A percentile compares a stretch with the other conserved stretches of the same genome.
Evolutionary conservation across 2,329 filamentous ascomycete species (phyloP).

Genomic region (Dryadomyces quercivorus): DNA sequence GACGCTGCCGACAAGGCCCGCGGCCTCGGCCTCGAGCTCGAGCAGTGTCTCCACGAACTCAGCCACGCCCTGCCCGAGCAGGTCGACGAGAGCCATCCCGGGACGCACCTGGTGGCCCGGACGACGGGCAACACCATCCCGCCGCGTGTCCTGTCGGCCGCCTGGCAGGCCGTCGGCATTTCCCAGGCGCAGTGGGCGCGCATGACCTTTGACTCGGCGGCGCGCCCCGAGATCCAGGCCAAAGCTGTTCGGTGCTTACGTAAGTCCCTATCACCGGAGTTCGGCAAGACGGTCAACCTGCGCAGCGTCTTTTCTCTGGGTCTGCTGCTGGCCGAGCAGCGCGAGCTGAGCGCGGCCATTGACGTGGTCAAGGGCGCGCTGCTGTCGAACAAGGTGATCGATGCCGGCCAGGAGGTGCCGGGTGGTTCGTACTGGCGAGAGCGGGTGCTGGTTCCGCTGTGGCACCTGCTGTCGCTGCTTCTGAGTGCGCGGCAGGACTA

Average conservation of each 20-base stretch:
- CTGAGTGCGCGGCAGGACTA: constrained; percentile 82
- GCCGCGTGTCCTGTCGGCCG: constrained; percentile 49
- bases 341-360: constrained; percentile 69
- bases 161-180: constrained; percentile 77
- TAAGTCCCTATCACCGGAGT: constrained; percentile 56
- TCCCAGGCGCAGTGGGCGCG: constrained; percentile 81
- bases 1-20: constrained; percentile 69
- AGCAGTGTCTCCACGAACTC: constrained; percentile 60
- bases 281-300: constrained; percentile 54
- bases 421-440: constrained; percentile 48
- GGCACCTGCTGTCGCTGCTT: constrained; percentile 82
- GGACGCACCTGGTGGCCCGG: constrained; percentile 11
- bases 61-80: constrained; percentile 18
- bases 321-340: constrained; percentile 75
- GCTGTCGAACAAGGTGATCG: constrained; percentile 40
- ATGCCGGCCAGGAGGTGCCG: constrained; percentile 29
- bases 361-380: constrained; percentile 70
- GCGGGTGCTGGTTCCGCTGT: constrained; percentile 60
- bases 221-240: constrained; percentile 59
- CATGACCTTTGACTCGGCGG: constrained; percentile 62
- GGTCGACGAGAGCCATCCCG: constrained; percentile 9
- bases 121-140: constrained; percentile 27
- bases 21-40: constrained; percentile 56
- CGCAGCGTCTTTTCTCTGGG: constrained; percentile 71
- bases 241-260: constrained; percentile 68